Evolutionary conservation across 2,329 filamentous ascomycete genomes (phyloP), one percentile per base, ranked within the genome.

Genomic region (Pseudocercospora cruenta): DNA sequence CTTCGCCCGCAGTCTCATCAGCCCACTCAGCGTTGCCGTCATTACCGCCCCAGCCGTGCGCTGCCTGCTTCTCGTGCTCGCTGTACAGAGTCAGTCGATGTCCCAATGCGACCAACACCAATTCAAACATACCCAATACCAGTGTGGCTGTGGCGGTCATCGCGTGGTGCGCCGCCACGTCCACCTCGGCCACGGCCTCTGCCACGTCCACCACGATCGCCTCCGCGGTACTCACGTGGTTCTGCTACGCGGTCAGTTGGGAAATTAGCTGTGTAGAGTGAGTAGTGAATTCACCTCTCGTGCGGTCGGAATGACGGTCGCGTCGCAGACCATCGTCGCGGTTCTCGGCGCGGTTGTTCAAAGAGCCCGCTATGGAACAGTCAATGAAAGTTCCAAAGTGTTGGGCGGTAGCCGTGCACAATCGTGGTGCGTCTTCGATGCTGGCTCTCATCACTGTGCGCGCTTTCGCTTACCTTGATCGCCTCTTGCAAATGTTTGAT

Each of bases 1-100:
- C 90, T 80, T 96, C 93, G 75, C 91, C 95, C 74, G 91, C 93
- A 82, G 92, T 88, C 87, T 98, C 95, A 76, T 98, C 95, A 78
- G 91, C 91, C 83, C 91, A 89, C 83, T 96, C 93, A 78, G 91
- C 91, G 69, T 90, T 84, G 76, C 93, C 95, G 60, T 72, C 91
- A 74, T 87, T 86, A 77, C 88, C 90, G 75, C 94, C 95, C 93
- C 94, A 98, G 75, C 92, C 91, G 81, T 94, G 91, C 78, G 89
- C 91, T 79, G 91, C 89, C 82, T 94, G 91, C 88, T 96, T 96
- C 75, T 93, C 90, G 77, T 91, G 90, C 71, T 92, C 90, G 77
- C 91, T 92, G 62, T 7, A 33, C 8, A 26, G 19, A 31, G 53
- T 19, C 28, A 43, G 58, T 67, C n/a, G 58, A 14, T 21, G 1